A percentile compares a stretch with the other conserved stretches of the same genome.
Evolutionary conservation across 2,329 filamentous ascomycete genomes (phyloP).

Genomic region (Iodosphaeria phyllophila): DNA sequence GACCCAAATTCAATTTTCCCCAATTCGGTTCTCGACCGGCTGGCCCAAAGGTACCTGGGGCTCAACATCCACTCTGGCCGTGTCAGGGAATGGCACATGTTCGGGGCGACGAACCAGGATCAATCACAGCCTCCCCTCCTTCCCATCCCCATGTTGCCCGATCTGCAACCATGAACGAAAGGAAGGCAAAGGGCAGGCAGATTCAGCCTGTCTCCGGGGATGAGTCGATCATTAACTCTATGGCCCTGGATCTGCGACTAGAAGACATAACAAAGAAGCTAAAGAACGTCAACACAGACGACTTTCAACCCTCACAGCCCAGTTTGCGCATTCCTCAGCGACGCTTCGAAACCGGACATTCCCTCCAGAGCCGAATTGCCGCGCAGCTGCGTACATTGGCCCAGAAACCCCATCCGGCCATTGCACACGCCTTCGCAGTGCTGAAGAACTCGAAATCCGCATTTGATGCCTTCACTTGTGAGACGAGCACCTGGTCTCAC

Average conservation of each 20-base stretch:
- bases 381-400: slow-evolving; percentile 21
- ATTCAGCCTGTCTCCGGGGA: slow-evolving; percentile 18
- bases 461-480: slow-evolving; percentile 64
- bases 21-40: slow-evolving; percentile 24
- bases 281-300: slow-evolving; percentile 16
- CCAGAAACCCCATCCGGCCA: slow-evolving; percentile 30
- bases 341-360: slow-evolving; percentile 37
- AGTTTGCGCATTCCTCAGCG: slow-evolving; percentile 34
- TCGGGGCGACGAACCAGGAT: slow-evolving; percentile 21
- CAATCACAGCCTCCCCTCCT: neutral
- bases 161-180: slow-evolving; percentile 8
- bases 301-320: slow-evolving; percentile 23
- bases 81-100: slow-evolving; percentile 44
- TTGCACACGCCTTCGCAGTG: slow-evolving; percentile 37
- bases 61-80: slow-evolving; percentile 54
- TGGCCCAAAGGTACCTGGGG: slow-evolving; percentile 43
- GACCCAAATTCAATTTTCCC: slow-evolving; percentile 15
- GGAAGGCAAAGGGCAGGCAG: slow-evolving; percentile 31
- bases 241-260: slow-evolving; percentile 20
- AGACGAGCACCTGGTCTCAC: slow-evolving; percentile 54
- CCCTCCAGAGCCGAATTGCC: slow-evolving; percentile 29
- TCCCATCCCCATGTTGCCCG: neutral
- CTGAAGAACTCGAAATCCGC: slow-evolving; percentile 49
- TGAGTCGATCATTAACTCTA: slow-evolving; percentile 23
- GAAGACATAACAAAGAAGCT: slow-evolving; percentile 14